phyloP scores from a whole-genome alignment of 73 alveolate genomes.

The Halteria grandinella region DNA sequence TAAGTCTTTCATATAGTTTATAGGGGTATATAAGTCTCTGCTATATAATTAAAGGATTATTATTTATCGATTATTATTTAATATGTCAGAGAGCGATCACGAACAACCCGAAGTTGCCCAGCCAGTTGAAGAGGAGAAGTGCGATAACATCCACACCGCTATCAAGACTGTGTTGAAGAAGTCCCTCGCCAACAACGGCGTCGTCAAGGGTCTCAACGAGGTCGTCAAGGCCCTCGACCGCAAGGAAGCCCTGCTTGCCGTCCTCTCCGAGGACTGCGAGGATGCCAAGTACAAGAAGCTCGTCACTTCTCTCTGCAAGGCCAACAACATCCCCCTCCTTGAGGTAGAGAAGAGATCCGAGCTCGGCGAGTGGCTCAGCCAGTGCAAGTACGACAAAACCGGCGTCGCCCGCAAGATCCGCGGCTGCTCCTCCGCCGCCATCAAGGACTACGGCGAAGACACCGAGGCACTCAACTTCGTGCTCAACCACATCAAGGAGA shows the following conservation, averaged over 20 bases:
- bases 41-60: constrained; percentile 22
- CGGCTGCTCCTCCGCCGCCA: constrained; percentile 84
- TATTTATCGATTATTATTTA: constrained; percentile 38
- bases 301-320: constrained; percentile 72
- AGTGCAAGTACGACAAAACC: constrained; percentile 83
- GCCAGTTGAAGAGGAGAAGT: constrained; percentile 51
- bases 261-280: constrained; percentile 83
- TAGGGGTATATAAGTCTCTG: not conserved
- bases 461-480: constrained; percentile 74
- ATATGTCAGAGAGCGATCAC: constrained; percentile 59
- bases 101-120: constrained; percentile 46
- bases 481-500: constrained; percentile 67
- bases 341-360: constrained; percentile 73
- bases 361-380: constrained; percentile 90
- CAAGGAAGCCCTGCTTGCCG: constrained; percentile 75
- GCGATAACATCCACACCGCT: constrained; percentile 54
- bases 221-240: constrained; percentile 73
- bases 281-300: constrained; percentile 83
- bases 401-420: constrained; percentile 82
- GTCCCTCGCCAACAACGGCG: constrained; percentile 62
- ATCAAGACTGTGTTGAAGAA: constrained; percentile 49
- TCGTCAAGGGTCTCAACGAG: constrained; percentile 84
- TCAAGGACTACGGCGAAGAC: constrained; percentile 88
- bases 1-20: not conserved
- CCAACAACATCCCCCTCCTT: constrained; percentile 67